Evolutionary conservation across 2,329 filamentous ascomycete genomes (phyloP).

Genomic region (Davidsoniella neocaledoniae): DNA sequence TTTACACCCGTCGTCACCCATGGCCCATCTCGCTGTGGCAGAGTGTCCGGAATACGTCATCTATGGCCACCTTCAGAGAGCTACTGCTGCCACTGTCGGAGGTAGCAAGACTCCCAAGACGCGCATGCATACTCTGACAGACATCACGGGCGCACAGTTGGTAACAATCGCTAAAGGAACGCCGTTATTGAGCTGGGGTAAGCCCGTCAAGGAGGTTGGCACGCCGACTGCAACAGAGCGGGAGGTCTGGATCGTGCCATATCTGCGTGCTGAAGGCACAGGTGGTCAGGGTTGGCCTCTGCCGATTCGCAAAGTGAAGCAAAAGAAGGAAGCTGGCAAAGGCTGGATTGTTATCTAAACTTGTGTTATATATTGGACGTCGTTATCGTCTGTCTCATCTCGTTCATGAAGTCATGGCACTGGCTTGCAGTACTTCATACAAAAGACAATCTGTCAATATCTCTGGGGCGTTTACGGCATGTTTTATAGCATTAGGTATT

Average conservation of each 20-base stretch:
- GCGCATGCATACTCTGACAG: conserved; percentile 74
- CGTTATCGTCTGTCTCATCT: not conserved
- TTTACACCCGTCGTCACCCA: conserved; percentile 69
- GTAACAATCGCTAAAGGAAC: conserved; percentile 69
- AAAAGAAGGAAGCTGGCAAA: conserved; percentile 53
- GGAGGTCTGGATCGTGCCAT: conserved; percentile 72
- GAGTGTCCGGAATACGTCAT: conserved; percentile 79
- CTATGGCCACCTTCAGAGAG: conserved; percentile 70
- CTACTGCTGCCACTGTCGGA: conserved; percentile 25
- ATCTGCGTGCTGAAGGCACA: conserved; percentile 49
- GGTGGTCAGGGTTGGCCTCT: conserved; percentile 67
- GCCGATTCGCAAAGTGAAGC: conserved; percentile 67
- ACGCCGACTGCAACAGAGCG: conserved; percentile 29
- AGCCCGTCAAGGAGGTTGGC: conserved; percentile 73
- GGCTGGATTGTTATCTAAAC: conserved; percentile 55
- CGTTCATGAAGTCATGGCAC: not conserved
- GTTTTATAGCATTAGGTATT: not conserved
- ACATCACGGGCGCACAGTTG: conserved; percentile 59
- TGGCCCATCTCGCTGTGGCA: conserved; percentile 50
- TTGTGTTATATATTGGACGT: not conserved
- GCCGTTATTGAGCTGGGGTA: conserved; percentile 67
- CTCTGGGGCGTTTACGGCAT: not conserved
- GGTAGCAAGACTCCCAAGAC: conserved; percentile 50
- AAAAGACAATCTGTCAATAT: not conserved
- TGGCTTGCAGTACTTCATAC: not conserved